Evolutionary conservation across 352 stramenopile genomes (phyloP).

Genomic region (Globisporangium rhizosaccharum): DNA sequence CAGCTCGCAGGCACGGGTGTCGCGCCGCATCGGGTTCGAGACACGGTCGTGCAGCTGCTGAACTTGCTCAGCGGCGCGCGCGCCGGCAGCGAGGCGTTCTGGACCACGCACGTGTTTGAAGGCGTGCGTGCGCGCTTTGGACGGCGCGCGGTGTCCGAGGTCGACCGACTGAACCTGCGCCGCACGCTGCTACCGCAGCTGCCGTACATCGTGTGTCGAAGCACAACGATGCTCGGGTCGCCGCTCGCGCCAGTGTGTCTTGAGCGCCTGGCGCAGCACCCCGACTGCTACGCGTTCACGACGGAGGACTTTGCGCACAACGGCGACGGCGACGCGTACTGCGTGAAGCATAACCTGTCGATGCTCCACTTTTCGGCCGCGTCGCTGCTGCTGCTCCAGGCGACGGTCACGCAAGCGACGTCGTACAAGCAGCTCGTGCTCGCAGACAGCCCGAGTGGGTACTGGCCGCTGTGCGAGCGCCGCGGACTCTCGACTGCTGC

Average conservation of each 20-base stretch:
- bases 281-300: constrained; percentile 73
- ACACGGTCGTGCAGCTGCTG: constrained; percentile 47
- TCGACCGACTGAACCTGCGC: constrained; percentile 78
- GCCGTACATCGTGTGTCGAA: constrained; percentile 43
- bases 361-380: constrained; percentile 87
- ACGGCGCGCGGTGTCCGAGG: constrained; percentile 45
- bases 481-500: constrained; percentile 50
- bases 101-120: constrained; percentile 64
- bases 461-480: constrained; percentile 87
- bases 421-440: constrained; percentile 81
- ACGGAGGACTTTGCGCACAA: constrained; percentile 50
- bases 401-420: constrained; percentile 64
- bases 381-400: constrained; percentile 74
- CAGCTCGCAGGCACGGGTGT: constrained; percentile 33
- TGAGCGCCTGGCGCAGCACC: constrained; percentile 34
- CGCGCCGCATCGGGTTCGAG: constrained; percentile 33
- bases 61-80: constrained; percentile 68
- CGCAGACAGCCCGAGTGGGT: constrained; percentile 59
- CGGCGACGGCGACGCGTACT: constrained; percentile 23
- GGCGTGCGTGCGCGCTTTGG: constrained; percentile 79
- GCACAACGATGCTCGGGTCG: constrained; percentile 53
- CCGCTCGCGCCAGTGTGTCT: constrained; percentile 36
- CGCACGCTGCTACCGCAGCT: constrained; percentile 40
- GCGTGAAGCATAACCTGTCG: constrained; percentile 81
- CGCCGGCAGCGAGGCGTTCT: constrained; percentile 60